Evolutionary conservation across 1,139 yeast species (phyloP), one percentile per base, ranked within the genome.

Genomic region (Taphrina betulina): DNA sequence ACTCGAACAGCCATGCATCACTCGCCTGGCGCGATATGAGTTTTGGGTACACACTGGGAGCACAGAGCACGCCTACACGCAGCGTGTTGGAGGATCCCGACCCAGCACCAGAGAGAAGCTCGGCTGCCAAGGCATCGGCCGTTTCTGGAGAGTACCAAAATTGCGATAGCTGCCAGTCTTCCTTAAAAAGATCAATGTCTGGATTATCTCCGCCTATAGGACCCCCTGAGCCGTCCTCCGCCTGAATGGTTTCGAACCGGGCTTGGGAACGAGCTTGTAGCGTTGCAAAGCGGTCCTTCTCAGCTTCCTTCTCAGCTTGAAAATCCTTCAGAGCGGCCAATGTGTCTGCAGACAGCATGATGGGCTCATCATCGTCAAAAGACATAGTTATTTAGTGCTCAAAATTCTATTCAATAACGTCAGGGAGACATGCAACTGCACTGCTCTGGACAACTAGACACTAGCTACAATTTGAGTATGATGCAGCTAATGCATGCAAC

Each of bases 111-210:
- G 81, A 85, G 19, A 87, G 69, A 36, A 88, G 72, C 16, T 86
- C 94, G 59, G 76, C 78, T 0, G 86, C 94, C 22, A 87, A 69
- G 0, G 71, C 67, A 44, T 75, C 76, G 0, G 96, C 89, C 0
- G 96, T 89, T 3, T 73, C 72, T 60, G 87, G 90, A 52, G 76
- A 70, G 66, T 85, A 69, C 95, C 95, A 87, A 70, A 89, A 89
- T 68, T 89, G 96, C 0, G 95, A 86, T 38, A 89, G 74, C 65
- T 86, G 94, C 96, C 96, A 89, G 70, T 89, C 95, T 69, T 89
- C 96, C 66, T 84, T 77, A 69, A 89, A 89, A 33, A 78, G 73
- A 46, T 79, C 82, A 69, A 85, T 85, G 78, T 53, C 70, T 68
- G 46, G 60, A 45, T 29, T 57, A 33, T 69, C 63, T 33, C 67